Conservation (phyloP, 2,329 filamentous ascomycete genomes). For the Talaromyces funiculosus region DNA sequence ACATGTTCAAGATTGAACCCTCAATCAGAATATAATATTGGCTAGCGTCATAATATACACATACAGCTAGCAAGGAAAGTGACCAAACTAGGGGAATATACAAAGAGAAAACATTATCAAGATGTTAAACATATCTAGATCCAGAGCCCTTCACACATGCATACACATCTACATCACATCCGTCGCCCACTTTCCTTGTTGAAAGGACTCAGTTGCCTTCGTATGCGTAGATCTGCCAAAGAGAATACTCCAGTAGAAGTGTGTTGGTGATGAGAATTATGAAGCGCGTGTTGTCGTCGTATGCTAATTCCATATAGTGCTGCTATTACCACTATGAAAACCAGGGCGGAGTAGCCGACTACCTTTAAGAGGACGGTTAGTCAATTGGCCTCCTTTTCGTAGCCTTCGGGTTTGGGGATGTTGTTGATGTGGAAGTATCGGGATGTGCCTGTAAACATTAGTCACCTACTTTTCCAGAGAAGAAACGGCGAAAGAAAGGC, state of each 20-base stretch:
- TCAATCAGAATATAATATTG: neutral
- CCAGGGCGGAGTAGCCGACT: slow-evolving; percentile 16
- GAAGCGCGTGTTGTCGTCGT: slow-evolving; percentile 13
- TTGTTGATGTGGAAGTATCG: slow-evolving; percentile 80
- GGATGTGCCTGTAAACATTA: slow-evolving; percentile 61
- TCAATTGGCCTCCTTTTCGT: slow-evolving; percentile 61
- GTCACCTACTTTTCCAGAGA: neutral
- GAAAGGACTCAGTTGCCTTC: neutral
- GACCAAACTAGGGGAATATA: neutral
- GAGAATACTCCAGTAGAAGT: slow-evolving; percentile 10
- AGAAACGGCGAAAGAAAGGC: slow-evolving; percentile 30
- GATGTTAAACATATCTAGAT: neutral
- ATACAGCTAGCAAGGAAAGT: neutral
- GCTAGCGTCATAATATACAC: neutral
- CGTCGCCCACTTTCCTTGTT: neutral
- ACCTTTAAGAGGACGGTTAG: slow-evolving; percentile 23
- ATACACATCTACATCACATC: neutral
- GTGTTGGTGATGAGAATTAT: neutral
- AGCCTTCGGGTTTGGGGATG: slow-evolving; percentile 77
- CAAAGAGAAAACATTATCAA: neutral
- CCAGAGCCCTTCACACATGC: neutral
- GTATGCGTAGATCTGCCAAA: slow-evolving; percentile 10
- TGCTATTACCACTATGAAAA: slow-evolving; percentile 19
- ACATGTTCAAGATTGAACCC: too few relatives aligned
- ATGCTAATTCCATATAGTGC: slow-evolving; percentile 20